Percentiles rank a stretch among this genome's conserved stretches.
Evolutionary conservation across 2,329 filamentous ascomycete genomes (phyloP).

Genomic region (Thielaviopsis punctulata): DNA sequence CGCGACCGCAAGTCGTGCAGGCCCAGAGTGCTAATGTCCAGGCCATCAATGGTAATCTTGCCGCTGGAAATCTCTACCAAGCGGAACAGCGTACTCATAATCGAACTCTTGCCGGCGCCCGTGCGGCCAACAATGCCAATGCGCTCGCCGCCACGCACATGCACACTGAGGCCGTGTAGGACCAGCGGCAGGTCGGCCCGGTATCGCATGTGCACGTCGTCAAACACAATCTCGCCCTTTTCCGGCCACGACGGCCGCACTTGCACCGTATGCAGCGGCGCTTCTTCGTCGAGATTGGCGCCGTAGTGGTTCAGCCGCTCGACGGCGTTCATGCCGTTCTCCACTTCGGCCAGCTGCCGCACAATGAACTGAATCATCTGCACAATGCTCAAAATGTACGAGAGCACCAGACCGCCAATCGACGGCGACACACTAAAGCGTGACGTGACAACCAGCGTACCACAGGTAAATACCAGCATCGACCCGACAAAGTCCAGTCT

Average conservation of each 20-base stretch:
- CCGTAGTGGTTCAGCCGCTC: slow-evolving; percentile 87
- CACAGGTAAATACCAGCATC: slow-evolving; percentile 68
- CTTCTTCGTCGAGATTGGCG: slow-evolving; percentile 72
- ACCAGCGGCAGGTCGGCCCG: slow-evolving; percentile 55
- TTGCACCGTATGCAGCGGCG: slow-evolving; percentile 59
- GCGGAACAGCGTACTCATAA: slow-evolving; percentile 70
- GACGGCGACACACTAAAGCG: slow-evolving; percentile 73
- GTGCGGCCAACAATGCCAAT: slow-evolving; percentile 71
- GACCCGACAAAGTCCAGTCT: slow-evolving; percentile 75
- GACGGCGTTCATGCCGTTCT: slow-evolving; percentile 96
- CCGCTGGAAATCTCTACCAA: slow-evolving; percentile 49
- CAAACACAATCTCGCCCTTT: slow-evolving; percentile 62
- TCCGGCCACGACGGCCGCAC: slow-evolving; percentile 69
- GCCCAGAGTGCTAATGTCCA: slow-evolving; percentile 56
- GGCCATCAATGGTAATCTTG: slow-evolving; percentile 45
- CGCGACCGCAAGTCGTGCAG: slow-evolving; percentile 60
- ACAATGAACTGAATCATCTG: slow-evolving; percentile 95
- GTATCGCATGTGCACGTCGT: slow-evolving; percentile 65
- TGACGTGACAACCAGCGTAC: slow-evolving; percentile 81
- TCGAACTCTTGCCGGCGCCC: slow-evolving; percentile 67
- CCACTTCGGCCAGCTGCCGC: slow-evolving; percentile 81
- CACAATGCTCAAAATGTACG: slow-evolving; percentile 83
- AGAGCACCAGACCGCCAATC: slow-evolving; percentile 73
- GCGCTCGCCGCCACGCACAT: slow-evolving; percentile 57
- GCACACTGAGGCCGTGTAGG: slow-evolving; percentile 51